These are phyloP conservation scores for Neurospora hispaniola DNA, from an alignment of 495 filamentous ascomycete genomes.

Conservation along the genomic window DNA sequence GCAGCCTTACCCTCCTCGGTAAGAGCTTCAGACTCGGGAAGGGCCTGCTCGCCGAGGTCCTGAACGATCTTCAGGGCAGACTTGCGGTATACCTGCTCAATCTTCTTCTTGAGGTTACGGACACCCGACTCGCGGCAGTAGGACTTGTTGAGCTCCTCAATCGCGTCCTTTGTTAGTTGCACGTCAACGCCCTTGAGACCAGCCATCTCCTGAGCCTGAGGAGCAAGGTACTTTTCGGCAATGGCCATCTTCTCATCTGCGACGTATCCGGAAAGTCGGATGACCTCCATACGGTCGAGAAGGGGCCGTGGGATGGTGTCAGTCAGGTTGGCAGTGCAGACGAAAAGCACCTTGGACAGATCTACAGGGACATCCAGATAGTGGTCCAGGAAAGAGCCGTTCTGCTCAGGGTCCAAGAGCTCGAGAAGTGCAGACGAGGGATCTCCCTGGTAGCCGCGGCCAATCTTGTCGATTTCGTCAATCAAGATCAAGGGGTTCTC, in stretches of 20 bases:
- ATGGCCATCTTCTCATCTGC: slow-evolving; percentile 99
- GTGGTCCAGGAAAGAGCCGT: slow-evolving; percentile 93
- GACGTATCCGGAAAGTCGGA: slow-evolving; percentile 93
- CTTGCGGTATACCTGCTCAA: slow-evolving; percentile 98
- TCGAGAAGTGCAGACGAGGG: slow-evolving; percentile 92
- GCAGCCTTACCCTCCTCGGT: slow-evolving; percentile 85
- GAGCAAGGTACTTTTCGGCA: slow-evolving; percentile 83
- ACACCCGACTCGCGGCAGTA: slow-evolving; percentile 97
- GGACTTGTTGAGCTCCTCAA: slow-evolving; percentile 94
- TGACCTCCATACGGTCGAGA: slow-evolving; percentile 96
- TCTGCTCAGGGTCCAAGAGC: slow-evolving; percentile 94
- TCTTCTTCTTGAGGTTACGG: slow-evolving; percentile 97
- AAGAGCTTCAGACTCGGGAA: slow-evolving; percentile 72
- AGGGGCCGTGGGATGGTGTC: slow-evolving; percentile 95
- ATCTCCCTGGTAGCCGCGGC: slow-evolving; percentile 89
- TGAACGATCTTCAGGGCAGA: slow-evolving; percentile 94
- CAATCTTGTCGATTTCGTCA: slow-evolving; percentile 97
- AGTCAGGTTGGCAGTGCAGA: slow-evolving; percentile 98
- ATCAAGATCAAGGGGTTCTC: slow-evolving; percentile 96
- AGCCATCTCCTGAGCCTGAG: slow-evolving; percentile 80
- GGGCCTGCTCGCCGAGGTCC: slow-evolving; percentile 78
- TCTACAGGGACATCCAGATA: slow-evolving; percentile 99
- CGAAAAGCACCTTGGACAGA: slow-evolving; percentile 94
- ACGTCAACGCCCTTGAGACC: slow-evolving; percentile 90
- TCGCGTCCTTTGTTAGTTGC: slow-evolving; percentile 66